A percentile compares a stretch with the other conserved stretches of the same genome.
Conservation (phyloP, 352 stramenopile genomes). For the Globisporangium cederbergense region DNA sequence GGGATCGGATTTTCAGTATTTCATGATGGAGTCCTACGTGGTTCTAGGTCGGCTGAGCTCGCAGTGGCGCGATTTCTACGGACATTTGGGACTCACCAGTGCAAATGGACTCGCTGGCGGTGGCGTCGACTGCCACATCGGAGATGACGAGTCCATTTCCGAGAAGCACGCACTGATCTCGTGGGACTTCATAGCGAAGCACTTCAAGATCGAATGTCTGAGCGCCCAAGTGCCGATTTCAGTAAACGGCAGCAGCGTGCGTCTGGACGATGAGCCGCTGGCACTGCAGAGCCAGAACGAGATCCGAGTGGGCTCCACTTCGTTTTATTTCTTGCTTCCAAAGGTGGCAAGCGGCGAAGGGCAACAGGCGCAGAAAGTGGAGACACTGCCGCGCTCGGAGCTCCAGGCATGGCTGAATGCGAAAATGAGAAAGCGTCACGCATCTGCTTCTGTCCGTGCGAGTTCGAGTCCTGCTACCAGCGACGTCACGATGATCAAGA, state of each 20-base stretch:
- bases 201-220: constrained; percentile 72
- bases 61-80: constrained; percentile 61
- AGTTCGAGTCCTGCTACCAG: neutral
- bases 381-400: constrained; percentile 21
- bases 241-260: constrained; percentile 63
- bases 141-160: constrained; percentile 57
- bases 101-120: constrained; percentile 48
- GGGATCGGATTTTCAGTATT: constrained; percentile 61
- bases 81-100: constrained; percentile 37
- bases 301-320: constrained; percentile 63
- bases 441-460: neutral
- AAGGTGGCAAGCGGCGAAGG: constrained; percentile 19
- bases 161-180: constrained; percentile 61
- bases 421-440: constrained; percentile 24
- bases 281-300: constrained; percentile 46
- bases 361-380: neutral
- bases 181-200: constrained; percentile 40
- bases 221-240: constrained; percentile 46
- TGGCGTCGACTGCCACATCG: constrained; percentile 68
- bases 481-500: constrained; percentile 14
- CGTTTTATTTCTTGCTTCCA: constrained; percentile 78
- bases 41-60: constrained; percentile 60
- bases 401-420: constrained; percentile 31
- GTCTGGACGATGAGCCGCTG: constrained; percentile 42
- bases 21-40: constrained; percentile 59